Conservation (phyloP, 1,284 basidiomycete species). For the Pascua sp. region DNA sequence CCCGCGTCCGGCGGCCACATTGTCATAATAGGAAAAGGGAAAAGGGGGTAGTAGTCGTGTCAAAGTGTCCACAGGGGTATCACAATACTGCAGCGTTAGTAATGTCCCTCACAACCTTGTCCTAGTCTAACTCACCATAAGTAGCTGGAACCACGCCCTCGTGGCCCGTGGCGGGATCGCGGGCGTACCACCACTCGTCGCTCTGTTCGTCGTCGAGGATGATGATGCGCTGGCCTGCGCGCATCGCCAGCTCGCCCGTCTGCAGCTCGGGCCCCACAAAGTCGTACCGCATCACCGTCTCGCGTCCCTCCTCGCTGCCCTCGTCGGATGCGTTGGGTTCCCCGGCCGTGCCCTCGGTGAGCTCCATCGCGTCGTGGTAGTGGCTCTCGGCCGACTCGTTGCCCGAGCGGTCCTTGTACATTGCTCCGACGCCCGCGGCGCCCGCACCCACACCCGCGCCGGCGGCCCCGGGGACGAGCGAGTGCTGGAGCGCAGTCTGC, state of each 20-base stretch:
- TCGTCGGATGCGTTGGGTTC: too few species aligned
- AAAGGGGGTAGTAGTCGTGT: too few species aligned
- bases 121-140: conserved; percentile 56
- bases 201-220: conserved; percentile 42
- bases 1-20: too few species aligned
- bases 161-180: conserved; percentile 68
- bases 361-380: conserved; percentile 34
- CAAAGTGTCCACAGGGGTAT: too few species aligned
- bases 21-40: too few species aligned
- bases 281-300: conserved; percentile 46
- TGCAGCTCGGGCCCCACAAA: conserved; percentile 40
- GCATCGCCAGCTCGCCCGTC: conserved; percentile 44
- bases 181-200: conserved; percentile 84
- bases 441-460: conserved; percentile 28
- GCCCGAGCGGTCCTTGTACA: too few species aligned
- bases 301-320: conserved; percentile 53
- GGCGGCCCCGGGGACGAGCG: conserved; percentile 30
- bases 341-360: conserved; percentile 13
- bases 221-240: conserved; percentile 40
- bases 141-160: conserved; percentile 86
- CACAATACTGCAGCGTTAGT: conserved; percentile 6
- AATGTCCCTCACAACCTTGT: background rate
- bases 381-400: conserved; percentile 22
- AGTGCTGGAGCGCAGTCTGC: conserved; percentile 65
- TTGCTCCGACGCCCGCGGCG: conserved; percentile 33